Evolutionary conservation across 2,329 filamentous ascomycete species (phyloP), one percentile per base, ranked within the genome.

Genomic region (Penicillium sp.): DNA sequence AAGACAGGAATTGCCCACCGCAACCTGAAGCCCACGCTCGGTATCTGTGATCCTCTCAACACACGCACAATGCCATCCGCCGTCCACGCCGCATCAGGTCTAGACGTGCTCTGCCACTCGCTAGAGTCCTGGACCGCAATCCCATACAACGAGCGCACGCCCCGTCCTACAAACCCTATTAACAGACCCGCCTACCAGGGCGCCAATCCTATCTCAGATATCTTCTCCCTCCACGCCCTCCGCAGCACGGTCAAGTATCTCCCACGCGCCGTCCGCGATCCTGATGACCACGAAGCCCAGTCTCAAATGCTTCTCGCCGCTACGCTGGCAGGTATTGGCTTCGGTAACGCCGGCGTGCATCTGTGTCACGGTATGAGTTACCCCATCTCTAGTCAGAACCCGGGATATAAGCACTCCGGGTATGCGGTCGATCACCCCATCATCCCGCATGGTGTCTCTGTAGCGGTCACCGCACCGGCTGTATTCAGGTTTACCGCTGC

Each of bases 91-190:
- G 87, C 88, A 21, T 96, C 92, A 0, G 95, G 94, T 1, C 83
- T 99, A 1, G 94, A 99, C 68, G 94, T 99, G 2, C 83, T 99
- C 33, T 99, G 93, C 74, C 95, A 99, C 77, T 88, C 89, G 11
- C 86, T 99, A 34, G 95, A 99, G 75, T 95, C 90, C 4, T 99
- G 93, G 91, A 99, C 94, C 0, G 94, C 94, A 2, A 97, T 99
- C 59, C 95, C 95, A 0, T 99, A 91, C 78, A 83, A 90, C 65
- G 89, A 96, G 79, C 87, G 94, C 47, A 85, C 81, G 0, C 94
- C 94, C 0, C 82, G 93, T 2, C 95, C 95, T 0, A 77, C 84
- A 3, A 97, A 99, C 71, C 94, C 95, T 0, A 90, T 99, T 64
- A 82, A 93, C 56, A 83, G 94, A 3, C 94, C 94, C 0, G 92